phyloP scores from a whole-genome alignment of 495 filamentous ascomycete species.

The Aspergillus baeticus region DNA sequence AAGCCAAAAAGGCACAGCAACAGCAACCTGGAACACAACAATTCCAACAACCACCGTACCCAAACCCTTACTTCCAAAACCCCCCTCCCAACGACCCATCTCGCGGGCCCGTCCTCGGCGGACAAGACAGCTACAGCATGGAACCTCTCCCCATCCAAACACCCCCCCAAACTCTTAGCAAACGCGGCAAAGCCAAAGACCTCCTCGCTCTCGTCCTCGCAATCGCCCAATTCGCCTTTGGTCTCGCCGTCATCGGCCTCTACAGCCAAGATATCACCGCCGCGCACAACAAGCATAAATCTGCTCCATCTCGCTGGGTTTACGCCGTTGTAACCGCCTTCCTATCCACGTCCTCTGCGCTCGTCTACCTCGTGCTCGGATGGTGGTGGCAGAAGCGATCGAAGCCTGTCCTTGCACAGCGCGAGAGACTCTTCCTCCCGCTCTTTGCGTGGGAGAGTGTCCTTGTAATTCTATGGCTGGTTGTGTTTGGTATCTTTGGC shows the following conservation, averaged over 20 bases:
- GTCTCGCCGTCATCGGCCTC: conserved; percentile 71
- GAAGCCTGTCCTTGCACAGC: background rate
- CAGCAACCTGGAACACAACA: conserved; percentile 18
- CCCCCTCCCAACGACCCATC: conserved; percentile 7
- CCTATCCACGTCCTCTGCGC: conserved; percentile 58
- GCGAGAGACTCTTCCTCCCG: conserved; percentile 22
- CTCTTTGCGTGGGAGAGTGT: conserved; percentile 69
- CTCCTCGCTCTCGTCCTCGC: conserved; percentile 50
- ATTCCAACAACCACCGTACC: conserved; percentile 15
- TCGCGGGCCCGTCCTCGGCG: background rate
- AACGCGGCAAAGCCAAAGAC: conserved; percentile 11
- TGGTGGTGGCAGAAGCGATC: conserved; percentile 40
- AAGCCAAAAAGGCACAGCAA: conserved; percentile 26
- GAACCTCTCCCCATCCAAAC: conserved; percentile 2
- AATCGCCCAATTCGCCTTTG: conserved; percentile 71
- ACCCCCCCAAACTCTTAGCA: conserved; percentile 3
- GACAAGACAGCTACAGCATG: conserved; percentile 7
- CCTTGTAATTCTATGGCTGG: conserved; percentile 71
- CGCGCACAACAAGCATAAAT: conserved; percentile 48
- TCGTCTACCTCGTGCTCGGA: conserved; percentile 59
- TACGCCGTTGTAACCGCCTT: conserved; percentile 68
- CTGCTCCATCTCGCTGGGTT: conserved; percentile 67
- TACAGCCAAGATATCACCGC: conserved; percentile 70
- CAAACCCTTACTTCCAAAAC: conserved; percentile 7
- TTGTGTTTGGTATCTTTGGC: conserved; percentile 79